Percentiles rank a stretch among this genome's conserved stretches.
Evolutionary conservation across 371 early-diverging fungal genomes (phyloP).

Genomic region (Rhizomucor pusillus): DNA sequence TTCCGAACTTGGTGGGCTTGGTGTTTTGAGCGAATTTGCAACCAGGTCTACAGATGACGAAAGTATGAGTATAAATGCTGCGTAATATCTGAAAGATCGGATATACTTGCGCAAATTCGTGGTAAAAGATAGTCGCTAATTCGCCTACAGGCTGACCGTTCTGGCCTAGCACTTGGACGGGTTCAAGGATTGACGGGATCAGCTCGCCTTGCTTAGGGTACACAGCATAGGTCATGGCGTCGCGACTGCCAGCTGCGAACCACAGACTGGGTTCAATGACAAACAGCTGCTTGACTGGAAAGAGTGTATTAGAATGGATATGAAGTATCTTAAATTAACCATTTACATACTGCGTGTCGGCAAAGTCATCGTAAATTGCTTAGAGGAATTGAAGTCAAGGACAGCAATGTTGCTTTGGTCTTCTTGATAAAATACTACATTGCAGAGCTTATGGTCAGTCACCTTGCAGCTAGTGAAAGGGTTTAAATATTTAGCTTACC

Average conservation of each 20-base stretch:
- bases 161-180: constrained; percentile 34
- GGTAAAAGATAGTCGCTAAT: constrained; percentile 23
- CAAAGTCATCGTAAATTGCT: constrained; percentile 49
- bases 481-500: constrained; percentile 10
- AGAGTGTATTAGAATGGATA: neutral
- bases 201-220: constrained; percentile 23
- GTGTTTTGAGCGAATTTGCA: constrained; percentile 21
- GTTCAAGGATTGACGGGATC: constrained; percentile 28
- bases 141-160: constrained; percentile 32
- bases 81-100: neutral
- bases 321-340: neutral
- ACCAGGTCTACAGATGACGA: constrained; percentile 7
- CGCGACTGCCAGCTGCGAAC: constrained; percentile 58
- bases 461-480: neutral
- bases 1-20: constrained; percentile 19
- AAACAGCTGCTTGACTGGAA: constrained; percentile 41
- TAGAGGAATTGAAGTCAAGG: constrained; percentile 59
- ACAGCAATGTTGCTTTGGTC: constrained; percentile 52
- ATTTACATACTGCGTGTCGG: constrained; percentile 33
- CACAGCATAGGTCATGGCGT: constrained; percentile 41
- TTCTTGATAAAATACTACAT: constrained; percentile 65
- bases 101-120: constrained; percentile 19
- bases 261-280: constrained; percentile 53
- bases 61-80: neutral
- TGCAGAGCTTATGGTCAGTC: neutral